Percentiles rank a stretch among this genome's conserved stretches.
phyloP scores from a whole-genome alignment of 768 basidiomycete species.

The Hemileccinum impolitum region DNA sequence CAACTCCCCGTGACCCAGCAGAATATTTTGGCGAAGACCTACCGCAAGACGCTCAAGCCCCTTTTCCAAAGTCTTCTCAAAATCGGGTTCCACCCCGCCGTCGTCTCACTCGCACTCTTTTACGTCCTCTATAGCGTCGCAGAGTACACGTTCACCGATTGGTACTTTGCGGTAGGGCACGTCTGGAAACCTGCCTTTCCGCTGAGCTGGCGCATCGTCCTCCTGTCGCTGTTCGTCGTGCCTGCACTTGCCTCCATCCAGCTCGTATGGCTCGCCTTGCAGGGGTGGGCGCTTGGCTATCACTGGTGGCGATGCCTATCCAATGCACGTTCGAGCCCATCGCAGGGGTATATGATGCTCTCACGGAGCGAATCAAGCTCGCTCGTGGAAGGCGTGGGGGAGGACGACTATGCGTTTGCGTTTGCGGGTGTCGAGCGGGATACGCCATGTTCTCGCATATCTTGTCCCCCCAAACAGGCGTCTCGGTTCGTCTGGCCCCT shows the following conservation, averaged over 20 bases:
- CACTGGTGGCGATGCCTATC: background rate
- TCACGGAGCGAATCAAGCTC: conserved; percentile 6
- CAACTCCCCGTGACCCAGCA: background rate
- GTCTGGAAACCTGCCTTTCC: conserved; percentile 22
- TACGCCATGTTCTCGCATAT: background rate
- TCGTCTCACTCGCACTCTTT: background rate
- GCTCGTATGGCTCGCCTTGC: background rate
- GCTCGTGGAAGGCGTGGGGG: conserved; percentile 1
- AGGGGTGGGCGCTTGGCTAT: background rate
- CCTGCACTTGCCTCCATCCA: conserved; percentile 14
- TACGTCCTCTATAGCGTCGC: conserved; percentile 6
- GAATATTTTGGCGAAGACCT: background rate
- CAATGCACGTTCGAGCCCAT: background rate
- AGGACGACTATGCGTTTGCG: background rate
- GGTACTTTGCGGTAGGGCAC: conserved; percentile 2
- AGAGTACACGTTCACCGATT: conserved; percentile 6
- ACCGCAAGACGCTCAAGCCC: background rate
- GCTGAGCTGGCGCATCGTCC: conserved; percentile 14
- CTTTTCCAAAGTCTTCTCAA: conserved; percentile 1
- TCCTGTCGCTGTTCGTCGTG: conserved; percentile 12
- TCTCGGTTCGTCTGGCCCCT: background rate
- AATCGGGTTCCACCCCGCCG: background rate
- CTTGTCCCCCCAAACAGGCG: background rate
- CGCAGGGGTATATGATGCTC: conserved; percentile 10
- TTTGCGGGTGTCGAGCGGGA: background rate